A percentile compares a stretch with the other conserved stretches of the same genome.
Evolutionary conservation across 2,329 filamentous ascomycete species (phyloP).

Genomic region (Leptographium flavum): DNA sequence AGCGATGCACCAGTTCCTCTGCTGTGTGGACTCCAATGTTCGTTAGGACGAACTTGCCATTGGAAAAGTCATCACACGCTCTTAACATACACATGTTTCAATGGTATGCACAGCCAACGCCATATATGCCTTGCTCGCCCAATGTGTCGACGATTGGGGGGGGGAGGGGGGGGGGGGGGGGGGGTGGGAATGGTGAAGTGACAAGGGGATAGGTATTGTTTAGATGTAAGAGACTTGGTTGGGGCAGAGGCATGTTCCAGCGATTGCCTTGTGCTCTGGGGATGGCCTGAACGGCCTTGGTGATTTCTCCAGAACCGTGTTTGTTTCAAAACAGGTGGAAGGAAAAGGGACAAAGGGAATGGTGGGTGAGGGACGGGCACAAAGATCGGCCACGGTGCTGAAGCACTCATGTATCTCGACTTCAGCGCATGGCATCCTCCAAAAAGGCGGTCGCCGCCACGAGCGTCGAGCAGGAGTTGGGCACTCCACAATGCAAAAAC

Average conservation of each 20-base stretch:
- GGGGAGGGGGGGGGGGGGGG: background rate
- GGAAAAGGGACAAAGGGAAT: background rate
- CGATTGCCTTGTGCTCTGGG: background rate
- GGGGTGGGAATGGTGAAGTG: background rate
- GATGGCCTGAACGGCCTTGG: no score
- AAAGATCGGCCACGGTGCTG: background rate
- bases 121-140: background rate
- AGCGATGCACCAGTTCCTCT: background rate
- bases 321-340: constrained; percentile 1
- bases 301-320: background rate
- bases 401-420: background rate
- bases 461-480: no score
- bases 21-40: background rate
- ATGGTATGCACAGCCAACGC: constrained; percentile 1
- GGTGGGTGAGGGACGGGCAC: background rate
- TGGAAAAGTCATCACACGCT: background rate
- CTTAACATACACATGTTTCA: background rate
- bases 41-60: background rate
- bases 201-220: background rate
- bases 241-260: background rate
- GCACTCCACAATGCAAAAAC: no score
- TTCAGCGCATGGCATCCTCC: background rate
- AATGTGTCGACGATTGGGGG: background rate
- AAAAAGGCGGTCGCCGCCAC: background rate
- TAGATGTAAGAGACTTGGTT: background rate